phyloP scores from a whole-genome alignment of 176 grass and related monocot species.

The Bolboschoenus planiculmis region DNA sequence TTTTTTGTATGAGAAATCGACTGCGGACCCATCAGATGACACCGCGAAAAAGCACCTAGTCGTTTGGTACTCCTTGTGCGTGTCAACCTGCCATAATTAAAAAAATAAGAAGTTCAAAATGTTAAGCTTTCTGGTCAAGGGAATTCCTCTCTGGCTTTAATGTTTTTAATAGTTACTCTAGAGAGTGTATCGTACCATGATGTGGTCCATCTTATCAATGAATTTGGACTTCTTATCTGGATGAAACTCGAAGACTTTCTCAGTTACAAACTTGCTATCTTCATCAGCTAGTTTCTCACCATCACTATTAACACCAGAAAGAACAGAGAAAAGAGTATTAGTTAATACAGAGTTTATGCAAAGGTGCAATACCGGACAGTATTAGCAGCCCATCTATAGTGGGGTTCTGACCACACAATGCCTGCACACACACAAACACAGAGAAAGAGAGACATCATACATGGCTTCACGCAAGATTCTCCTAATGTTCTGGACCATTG shows the following conservation, averaged over 20 bases:
- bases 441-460: slow-evolving; percentile 33
- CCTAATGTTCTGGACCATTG: slow-evolving; percentile 44
- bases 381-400: slow-evolving; percentile 9
- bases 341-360: background rate
- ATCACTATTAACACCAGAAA: slow-evolving; percentile 41
- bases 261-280: slow-evolving; percentile 63
- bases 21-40: slow-evolving; percentile 47
- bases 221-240: slow-evolving; percentile 69
- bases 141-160: background rate
- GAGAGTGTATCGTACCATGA: slow-evolving; percentile 48
- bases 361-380: background rate
- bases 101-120: background rate
- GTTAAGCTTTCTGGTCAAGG: background rate
- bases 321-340: slow-evolving; percentile 1
- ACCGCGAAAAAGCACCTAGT: slow-evolving; percentile 62
- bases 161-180: background rate
- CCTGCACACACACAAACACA: background rate
- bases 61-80: slow-evolving; percentile 37
- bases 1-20: slow-evolving; percentile 78
- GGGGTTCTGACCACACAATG: background rate
- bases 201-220: slow-evolving; percentile 51
- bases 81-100: slow-evolving; percentile 50
- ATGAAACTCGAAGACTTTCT: slow-evolving; percentile 75
- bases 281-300: slow-evolving; percentile 45
- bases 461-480: slow-evolving; percentile 65